phyloP scores from a whole-genome alignment of 2,329 filamentous ascomycete species.

The Akanthomyces lecanii region DNA sequence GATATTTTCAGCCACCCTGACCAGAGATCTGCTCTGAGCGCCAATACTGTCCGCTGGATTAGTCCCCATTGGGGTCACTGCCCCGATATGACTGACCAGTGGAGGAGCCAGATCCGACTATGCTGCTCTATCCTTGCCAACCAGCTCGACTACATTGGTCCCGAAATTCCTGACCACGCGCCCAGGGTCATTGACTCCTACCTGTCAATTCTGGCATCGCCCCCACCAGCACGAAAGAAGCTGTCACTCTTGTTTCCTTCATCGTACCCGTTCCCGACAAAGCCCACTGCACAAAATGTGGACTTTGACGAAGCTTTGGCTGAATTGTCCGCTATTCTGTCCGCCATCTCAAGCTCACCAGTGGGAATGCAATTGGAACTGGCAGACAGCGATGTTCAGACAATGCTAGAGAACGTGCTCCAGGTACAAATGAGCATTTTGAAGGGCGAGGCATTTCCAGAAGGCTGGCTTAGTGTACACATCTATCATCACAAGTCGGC shows the following conservation, averaged over 20 bases:
- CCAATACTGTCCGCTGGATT: slow-evolving; percentile 86
- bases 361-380: slow-evolving; percentile 70
- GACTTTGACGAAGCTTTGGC: slow-evolving; percentile 81
- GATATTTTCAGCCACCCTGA: slow-evolving; percentile 77
- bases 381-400: slow-evolving; percentile 67
- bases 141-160: slow-evolving; percentile 71
- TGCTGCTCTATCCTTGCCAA: slow-evolving; percentile 91
- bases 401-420: slow-evolving; percentile 72
- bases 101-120: slow-evolving; percentile 86
- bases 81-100: slow-evolving; percentile 72
- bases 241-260: slow-evolving; percentile 88
- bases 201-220: slow-evolving; percentile 61
- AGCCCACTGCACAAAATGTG: slow-evolving; percentile 56
- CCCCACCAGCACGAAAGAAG: slow-evolving; percentile 53
- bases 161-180: slow-evolving; percentile 83
- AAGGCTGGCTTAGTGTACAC: slow-evolving; percentile 85
- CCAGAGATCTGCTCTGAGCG: slow-evolving; percentile 67
- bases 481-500: slow-evolving; percentile 91
- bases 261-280: slow-evolving; percentile 81
- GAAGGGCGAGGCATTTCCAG: slow-evolving; percentile 82
- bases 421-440: slow-evolving; percentile 87
- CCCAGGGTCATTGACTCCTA: slow-evolving; percentile 91
- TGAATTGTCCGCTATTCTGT: slow-evolving; percentile 83
- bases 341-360: slow-evolving; percentile 71
- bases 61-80: slow-evolving; percentile 86